A percentile compares a stretch with the other conserved stretches of the same genome.
These are phyloP conservation scores for Tympanopsis confertula DNA, from an alignment of 2,329 filamentous ascomycete genomes.

Conservation along the genomic window DNA sequence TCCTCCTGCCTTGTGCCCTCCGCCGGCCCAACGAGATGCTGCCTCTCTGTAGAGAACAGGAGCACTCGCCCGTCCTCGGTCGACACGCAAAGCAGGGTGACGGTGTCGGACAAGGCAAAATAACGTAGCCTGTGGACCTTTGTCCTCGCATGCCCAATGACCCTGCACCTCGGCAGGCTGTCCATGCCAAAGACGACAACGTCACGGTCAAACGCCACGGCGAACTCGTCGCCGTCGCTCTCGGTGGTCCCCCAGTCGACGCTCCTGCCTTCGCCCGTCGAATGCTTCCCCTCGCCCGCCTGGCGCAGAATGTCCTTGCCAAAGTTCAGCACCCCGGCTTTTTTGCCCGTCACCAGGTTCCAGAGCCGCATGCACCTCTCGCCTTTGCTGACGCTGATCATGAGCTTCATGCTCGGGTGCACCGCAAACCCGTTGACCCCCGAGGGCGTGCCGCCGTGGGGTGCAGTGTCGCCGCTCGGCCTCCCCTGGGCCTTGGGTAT, in stretches of 20 bases:
- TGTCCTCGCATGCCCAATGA: constrained; percentile 56
- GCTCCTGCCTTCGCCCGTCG: constrained; percentile 69
- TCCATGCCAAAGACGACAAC: constrained; percentile 70
- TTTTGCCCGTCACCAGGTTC: constrained; percentile 94
- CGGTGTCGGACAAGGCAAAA: constrained; percentile 37
- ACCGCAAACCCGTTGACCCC: constrained; percentile 95
- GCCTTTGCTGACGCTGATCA: constrained; percentile 83
- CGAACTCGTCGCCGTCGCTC: constrained; percentile 69
- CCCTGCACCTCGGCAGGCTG: constrained; percentile 50
- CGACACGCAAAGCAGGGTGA: constrained; percentile 58
- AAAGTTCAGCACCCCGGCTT: constrained; percentile 86
- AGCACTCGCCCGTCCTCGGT: constrained; percentile 84
- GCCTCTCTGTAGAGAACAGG: constrained; percentile 62
- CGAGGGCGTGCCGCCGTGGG: constrained; percentile 67
- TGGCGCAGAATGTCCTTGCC: constrained; percentile 59
- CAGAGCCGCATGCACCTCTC: constrained; percentile 87
- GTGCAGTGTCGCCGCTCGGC: constrained; percentile 81
- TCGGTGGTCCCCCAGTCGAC: constrained; percentile 68
- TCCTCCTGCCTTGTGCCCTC: constrained; percentile 20
- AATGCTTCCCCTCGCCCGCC: constrained; percentile 65
- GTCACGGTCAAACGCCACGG: constrained; percentile 79
- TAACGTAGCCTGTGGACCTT: constrained; percentile 81
- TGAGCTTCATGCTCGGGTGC: constrained; percentile 90
- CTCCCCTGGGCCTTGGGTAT: constrained; percentile 69
- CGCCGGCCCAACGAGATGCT: constrained; percentile 25